Evolutionary conservation across 139 green algal species (phyloP), one percentile per base, ranked within the genome.

Genomic region (Tetraselmis striata): DNA sequence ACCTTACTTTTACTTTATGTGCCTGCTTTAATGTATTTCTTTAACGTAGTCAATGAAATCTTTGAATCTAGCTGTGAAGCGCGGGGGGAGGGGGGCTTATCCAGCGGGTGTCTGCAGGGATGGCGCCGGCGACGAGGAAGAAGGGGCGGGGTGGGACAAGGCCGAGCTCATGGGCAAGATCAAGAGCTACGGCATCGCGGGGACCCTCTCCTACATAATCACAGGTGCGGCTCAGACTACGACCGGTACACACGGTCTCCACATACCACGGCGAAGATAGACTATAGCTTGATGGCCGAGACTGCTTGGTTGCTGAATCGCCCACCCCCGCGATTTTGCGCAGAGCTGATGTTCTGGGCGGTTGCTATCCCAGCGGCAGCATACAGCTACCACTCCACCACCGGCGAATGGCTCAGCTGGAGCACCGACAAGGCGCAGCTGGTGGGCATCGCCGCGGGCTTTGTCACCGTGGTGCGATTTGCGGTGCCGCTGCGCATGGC

Each of bases 311-410:
- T n/a, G n/a, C n/a, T n/a, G n/a, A n/a, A n/a, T n/a, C n/a, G n/a
- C n/a, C n/a, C n/a, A n/a, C n/a, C n/a, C n/a, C n/a, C n/a, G n/a
- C n/a, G n/a, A n/a, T n/a, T n/a, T n/a, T n/a, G n/a, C n/a, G n/a
- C n/a, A n/a, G 84, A 88, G 80, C 78, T 88, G 2, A 67, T 30
- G 22, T 88, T 88, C 81, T 88, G 84, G 84, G 84, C 84, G n/a
- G 45, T 88, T 32, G 84, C 84, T 23, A 32, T 85, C 59, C 84
- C 84, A 1, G 24, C 26, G 26, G 74, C 74, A 30, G 74, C 74
- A 2, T 28, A 31, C 74, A 77, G 26, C 74, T 77, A 77, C 74
- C 74, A 77, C 74, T 31, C 26, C 74, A 77, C 74, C 74, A 77
- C 74, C 26, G 74, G 74, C 26, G 74, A 76, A 2, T 82, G 78